A percentile compares a stretch with the other conserved stretches of the same genome.
phyloP scores from a whole-genome alignment of 1,284 basidiomycete genomes.

The Anthracocystis walkeri region DNA sequence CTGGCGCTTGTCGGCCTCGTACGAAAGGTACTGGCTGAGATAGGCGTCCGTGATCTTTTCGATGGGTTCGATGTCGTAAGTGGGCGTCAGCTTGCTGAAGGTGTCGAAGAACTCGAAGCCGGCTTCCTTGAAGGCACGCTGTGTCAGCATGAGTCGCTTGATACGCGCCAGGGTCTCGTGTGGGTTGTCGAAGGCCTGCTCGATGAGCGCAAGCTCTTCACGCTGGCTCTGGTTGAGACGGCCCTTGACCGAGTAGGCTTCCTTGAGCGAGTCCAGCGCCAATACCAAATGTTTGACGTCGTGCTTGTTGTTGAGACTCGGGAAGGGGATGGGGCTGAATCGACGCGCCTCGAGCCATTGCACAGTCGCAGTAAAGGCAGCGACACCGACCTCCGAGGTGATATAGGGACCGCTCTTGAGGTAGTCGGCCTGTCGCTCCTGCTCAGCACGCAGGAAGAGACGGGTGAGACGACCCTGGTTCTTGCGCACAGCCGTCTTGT shows the following conservation, averaged over 20 bases:
- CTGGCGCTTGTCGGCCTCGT: slow-evolving; percentile 69
- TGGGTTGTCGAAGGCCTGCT: slow-evolving; percentile 69
- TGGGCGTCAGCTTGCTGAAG: slow-evolving; percentile 66
- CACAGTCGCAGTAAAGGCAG: slow-evolving; percentile 68
- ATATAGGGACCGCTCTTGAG: slow-evolving; percentile 69
- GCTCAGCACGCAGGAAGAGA: slow-evolving; percentile 70
- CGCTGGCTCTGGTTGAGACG: slow-evolving; percentile 69
- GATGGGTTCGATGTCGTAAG: slow-evolving; percentile 69
- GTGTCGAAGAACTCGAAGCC: slow-evolving; percentile 69
- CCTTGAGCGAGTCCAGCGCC: slow-evolving; percentile 68
- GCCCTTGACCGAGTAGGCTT: slow-evolving; percentile 68
- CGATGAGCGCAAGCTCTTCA: slow-evolving; percentile 68
- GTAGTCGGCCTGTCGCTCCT: slow-evolving; percentile 68
- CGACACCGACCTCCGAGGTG: slow-evolving; percentile 67
- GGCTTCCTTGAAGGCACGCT: slow-evolving; percentile 69
- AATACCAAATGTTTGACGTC: slow-evolving; percentile 68
- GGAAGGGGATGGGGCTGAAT: slow-evolving; percentile 69
- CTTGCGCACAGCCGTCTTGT: slow-evolving; percentile 98
- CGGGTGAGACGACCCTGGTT: slow-evolving; percentile 90
- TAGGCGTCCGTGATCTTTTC: slow-evolving; percentile 70
- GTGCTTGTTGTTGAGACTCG: slow-evolving; percentile 69
- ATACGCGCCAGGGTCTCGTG: slow-evolving; percentile 69
- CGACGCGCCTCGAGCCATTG: slow-evolving; percentile 69
- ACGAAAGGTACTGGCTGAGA: slow-evolving; percentile 68
- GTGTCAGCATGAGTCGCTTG: slow-evolving; percentile 69